phyloP scores from a whole-genome alignment of 164 flowering plant species.

The Nymphaea thermarum region DNA sequence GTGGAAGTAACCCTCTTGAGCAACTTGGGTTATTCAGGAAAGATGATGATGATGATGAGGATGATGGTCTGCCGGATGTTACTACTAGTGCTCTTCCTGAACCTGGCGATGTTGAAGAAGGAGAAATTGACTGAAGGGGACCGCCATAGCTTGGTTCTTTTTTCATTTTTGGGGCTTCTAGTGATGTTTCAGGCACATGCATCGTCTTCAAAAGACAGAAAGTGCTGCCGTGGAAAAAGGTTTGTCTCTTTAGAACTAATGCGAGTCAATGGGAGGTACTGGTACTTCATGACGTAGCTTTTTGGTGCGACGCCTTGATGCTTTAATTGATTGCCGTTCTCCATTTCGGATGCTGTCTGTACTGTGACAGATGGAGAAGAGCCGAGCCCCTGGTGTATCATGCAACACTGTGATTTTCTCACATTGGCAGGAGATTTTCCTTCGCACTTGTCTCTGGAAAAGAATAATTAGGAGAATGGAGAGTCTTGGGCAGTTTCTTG shows the following conservation, averaged over 20 bases:
- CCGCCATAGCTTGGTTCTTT: not conserved
- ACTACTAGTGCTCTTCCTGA: constrained; percentile 17
- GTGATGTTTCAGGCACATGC: not conserved
- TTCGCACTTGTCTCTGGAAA: not conserved
- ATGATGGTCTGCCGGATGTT: constrained; percentile 5
- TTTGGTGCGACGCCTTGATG: not conserved
- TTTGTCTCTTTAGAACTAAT: not conserved
- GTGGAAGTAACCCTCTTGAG: constrained; percentile 62
- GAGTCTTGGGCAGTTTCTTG: not conserved
- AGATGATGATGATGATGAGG: constrained; percentile 75
- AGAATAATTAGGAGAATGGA: not conserved
- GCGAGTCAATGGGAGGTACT: not conserved
- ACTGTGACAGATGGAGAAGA: not conserved
- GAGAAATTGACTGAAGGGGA: constrained; percentile 48
- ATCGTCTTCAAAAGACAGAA: not conserved
- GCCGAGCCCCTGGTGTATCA: not conserved
- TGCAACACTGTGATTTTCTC: not conserved
- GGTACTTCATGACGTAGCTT: not conserved
- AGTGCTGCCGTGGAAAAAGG: not conserved
- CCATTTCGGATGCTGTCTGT: not conserved
- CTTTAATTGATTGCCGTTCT: not conserved
- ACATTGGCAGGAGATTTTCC: not conserved
- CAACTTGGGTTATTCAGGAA: constrained; percentile 87
- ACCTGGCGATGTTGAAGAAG: constrained; percentile 61
- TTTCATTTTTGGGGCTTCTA: not conserved